Evolutionary conservation across 345 rosid species (phyloP).

Genomic region (Psidium guajava): DNA sequence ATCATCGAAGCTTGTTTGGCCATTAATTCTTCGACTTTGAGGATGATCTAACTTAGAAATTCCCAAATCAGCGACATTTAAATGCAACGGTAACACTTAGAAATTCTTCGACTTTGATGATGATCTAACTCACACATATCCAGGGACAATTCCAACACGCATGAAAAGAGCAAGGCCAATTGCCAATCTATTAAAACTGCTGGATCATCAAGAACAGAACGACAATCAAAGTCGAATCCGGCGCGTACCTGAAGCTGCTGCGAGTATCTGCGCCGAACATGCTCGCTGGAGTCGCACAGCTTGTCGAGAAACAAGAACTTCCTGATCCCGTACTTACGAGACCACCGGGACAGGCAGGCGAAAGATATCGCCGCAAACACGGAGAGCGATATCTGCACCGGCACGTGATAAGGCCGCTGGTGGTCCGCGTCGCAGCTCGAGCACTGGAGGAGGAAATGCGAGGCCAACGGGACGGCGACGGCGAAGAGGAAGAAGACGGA

Average conservation of each 20-base stretch:
- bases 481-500: constrained; percentile 56
- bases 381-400: constrained; percentile 68
- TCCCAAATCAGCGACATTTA: not conserved
- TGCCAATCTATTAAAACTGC: not conserved
- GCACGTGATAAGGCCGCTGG: constrained; percentile 63
- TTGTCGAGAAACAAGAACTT: constrained; percentile 70
- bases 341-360: constrained; percentile 49
- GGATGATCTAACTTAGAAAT: not conserved
- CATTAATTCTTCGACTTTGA: not conserved
- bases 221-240: not conserved
- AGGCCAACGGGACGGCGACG: constrained; percentile 48
- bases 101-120: not conserved
- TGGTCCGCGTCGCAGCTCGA: constrained; percentile 53
- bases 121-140: not conserved
- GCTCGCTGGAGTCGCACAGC: constrained; percentile 37
- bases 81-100: not conserved
- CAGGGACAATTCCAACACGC: not conserved
- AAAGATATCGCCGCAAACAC: constrained; percentile 61
- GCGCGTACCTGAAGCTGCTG: constrained; percentile 47
- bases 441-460: constrained; percentile 61
- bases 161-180: not conserved
- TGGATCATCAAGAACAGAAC: not conserved
- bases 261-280: constrained; percentile 42
- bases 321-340: constrained; percentile 56
- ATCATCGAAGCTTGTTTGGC: not conserved